These are phyloP conservation scores for Penicillium sp. DNA, from an alignment of 2,329 filamentous ascomycete genomes.

Conservation along the genomic window DNA sequence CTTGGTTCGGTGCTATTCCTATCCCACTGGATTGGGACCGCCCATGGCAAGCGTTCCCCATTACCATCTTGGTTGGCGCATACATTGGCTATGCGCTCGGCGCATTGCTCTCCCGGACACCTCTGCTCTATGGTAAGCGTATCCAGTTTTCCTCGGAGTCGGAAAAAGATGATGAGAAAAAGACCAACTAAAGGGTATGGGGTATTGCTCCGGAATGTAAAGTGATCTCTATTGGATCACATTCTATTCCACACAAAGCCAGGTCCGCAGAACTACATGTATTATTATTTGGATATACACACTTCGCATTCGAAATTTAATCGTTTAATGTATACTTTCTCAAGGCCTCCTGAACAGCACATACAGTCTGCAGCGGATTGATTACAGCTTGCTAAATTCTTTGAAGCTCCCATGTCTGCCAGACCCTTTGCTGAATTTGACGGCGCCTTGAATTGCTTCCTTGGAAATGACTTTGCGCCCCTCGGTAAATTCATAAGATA, in stretches of 20 bases:
- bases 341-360: not conserved
- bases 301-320: not conserved
- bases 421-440: conserved; percentile 16
- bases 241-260: not conserved
- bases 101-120: conserved; percentile 29
- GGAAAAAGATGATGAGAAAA: conserved; percentile 18
- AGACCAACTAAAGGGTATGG: conserved; percentile 12
- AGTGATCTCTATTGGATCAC: not conserved
- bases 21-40: conserved; percentile 97
- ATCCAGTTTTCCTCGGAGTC: conserved; percentile 32
- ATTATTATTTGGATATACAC: not conserved
- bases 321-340: not conserved
- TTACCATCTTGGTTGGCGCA: conserved; percentile 81
- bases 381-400: conserved; percentile 17
- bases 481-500: conserved; percentile 15
- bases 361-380: not conserved
- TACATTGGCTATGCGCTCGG: conserved; percentile 78
- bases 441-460: conserved; percentile 19
- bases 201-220: not conserved
- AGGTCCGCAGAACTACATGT: not conserved
- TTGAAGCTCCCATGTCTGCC: conserved; percentile 21
- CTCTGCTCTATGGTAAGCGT: conserved; percentile 36
- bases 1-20: conserved; percentile 90
- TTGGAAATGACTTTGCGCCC: conserved; percentile 17
- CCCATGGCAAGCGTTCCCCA: conserved; percentile 98